Base-by-base conservation (phyloP, 371 early-diverging fungal genomes). In the Lichtheimia hyalospora region DNA sequence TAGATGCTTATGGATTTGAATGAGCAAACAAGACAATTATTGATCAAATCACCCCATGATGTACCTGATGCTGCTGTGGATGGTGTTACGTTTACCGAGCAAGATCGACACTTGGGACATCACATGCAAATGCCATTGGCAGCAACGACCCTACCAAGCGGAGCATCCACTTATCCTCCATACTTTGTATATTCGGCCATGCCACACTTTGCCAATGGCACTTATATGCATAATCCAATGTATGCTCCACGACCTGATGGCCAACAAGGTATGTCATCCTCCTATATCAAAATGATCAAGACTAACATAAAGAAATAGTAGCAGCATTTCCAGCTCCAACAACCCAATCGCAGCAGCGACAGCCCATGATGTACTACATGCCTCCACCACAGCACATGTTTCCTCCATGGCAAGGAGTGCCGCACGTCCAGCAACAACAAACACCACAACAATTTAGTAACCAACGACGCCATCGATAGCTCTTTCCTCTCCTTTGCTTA, bases 381-480 rank as follows among this genome's bases (percentile, higher is more conserved):
- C 27, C 23, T 16, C 27, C 56, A 44, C 46, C 56, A 14, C 41
- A 55, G 2, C 56, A 55, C 24, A 24, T 55, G 56, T 25, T 55
- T 55, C 56, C 56, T 24, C 56, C 44, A 44, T 55, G 56, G 56
- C 25, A 41, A n/a, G 56, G 56, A 25, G 44, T 55, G 56, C 56
- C 56, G 25, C 21, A 42, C 25, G 40, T 39, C 5, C 51, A 27
- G 4, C 23, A 51, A 12, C 51, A 23, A 13, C 51, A 51, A 24
- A 0, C 24, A 14, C 51, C 15, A 23, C 16, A 51, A 25, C 28
- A 24, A 54, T 41, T 7, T 43, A 55, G 42, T 44, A 55, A 55
- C n/a, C 44, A 41, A 27, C 56, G 56, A 43, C 56, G 56, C 13
- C 56, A 41, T 20, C 56, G 25, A 20, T 55, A 44, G 23, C 14